Evolutionary conservation across 768 basidiomycete genomes (phyloP).

Genomic region (Lyophyllum shimeji): DNA sequence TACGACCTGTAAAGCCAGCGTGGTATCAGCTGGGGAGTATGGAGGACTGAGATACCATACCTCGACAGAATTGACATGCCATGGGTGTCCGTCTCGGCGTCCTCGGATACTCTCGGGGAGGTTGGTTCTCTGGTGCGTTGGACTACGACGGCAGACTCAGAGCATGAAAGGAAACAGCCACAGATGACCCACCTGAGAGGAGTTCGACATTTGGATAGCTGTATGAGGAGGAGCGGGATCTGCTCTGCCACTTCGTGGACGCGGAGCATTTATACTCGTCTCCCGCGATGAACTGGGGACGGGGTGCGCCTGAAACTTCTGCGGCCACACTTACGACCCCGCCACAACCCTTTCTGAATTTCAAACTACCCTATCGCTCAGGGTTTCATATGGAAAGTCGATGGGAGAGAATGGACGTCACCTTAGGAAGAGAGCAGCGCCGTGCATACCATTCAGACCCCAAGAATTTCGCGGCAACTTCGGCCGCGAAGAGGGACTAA

Average conservation of each 20-base stretch:
- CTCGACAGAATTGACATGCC: slow-evolving; percentile 76
- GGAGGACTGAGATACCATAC: slow-evolving; percentile 29
- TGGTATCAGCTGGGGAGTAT: background rate
- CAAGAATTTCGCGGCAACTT: slow-evolving; percentile 13
- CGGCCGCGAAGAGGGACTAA: slow-evolving; percentile 8
- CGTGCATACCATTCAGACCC: slow-evolving; percentile 10
- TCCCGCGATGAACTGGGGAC: slow-evolving; percentile 8
- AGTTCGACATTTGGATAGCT: slow-evolving; percentile 13
- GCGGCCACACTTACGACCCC: slow-evolving; percentile 3
- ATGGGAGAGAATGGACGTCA: slow-evolving; percentile 4
- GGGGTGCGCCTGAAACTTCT: background rate
- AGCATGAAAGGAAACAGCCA: background rate
- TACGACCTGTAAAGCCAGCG: slow-evolving; percentile 47
- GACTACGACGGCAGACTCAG: background rate
- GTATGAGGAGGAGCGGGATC: background rate
- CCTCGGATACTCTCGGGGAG: slow-evolving; percentile 12
- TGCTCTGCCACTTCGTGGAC: background rate
- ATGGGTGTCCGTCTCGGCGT: slow-evolving; percentile 54
- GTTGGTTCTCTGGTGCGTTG: slow-evolving; percentile 5
- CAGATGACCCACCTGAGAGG: slow-evolving; percentile 9
- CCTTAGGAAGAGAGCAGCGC: background rate
- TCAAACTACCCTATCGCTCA: slow-evolving; percentile 7
- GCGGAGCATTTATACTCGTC: slow-evolving; percentile 1
- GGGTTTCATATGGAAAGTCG: slow-evolving; percentile 13
- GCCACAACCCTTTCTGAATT: slow-evolving; percentile 13